Base-by-base conservation (phyloP, 768 basidiomycete genomes). In the Termitomyces eurrhizus region DNA sequence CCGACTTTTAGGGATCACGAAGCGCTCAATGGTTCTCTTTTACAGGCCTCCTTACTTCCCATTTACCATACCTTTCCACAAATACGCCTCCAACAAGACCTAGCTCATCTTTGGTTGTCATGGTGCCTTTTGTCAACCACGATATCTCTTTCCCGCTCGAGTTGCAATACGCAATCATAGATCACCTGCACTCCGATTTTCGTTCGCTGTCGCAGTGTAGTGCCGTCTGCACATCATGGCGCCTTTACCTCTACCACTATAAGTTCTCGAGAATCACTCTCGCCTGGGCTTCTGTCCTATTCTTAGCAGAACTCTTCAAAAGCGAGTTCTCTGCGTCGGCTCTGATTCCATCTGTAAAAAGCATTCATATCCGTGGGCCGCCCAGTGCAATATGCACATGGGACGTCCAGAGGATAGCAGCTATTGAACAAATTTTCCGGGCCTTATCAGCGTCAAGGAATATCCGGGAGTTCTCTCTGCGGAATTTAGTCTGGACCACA, bases 141-240 rank as follows among this genome's bases (percentile, higher is more conserved):
- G 37, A 33, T 16, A 46, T 29, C 14, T 35, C 45, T 16, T 60
- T 70, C 32, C 71, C 71, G 9, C 16, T 65, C 18, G 71, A 72
- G 42, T 53, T 72, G 13, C 68, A 70, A 45, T 63, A 67, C 37
- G 46, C 59, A 9, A 61, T 73, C 29, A 67, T 72, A 52, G 69
- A 71, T 54, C 14, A 51, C 12, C 44, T 70, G n/a, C 37, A 42
- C 8, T 48, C 54, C 2, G 67, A 69, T 32, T 61, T 29, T 26
- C 52, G 24, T 12, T 52, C 61, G 11, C 66, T 72, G 16, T 32
- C 53, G 3, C 52, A 52, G 3, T 63, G 62, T 39, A 68, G 65
- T 56, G 37, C 61, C 26, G 66, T 70, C n/a, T 73, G 67, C 45
- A 50, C 58, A 37, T 42, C 60, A 32, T 73, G 72, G 72, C 67